Evolutionary conservation across 2,329 filamentous ascomycete genomes (phyloP).

Genomic region (Rhynchosporium secalis): DNA sequence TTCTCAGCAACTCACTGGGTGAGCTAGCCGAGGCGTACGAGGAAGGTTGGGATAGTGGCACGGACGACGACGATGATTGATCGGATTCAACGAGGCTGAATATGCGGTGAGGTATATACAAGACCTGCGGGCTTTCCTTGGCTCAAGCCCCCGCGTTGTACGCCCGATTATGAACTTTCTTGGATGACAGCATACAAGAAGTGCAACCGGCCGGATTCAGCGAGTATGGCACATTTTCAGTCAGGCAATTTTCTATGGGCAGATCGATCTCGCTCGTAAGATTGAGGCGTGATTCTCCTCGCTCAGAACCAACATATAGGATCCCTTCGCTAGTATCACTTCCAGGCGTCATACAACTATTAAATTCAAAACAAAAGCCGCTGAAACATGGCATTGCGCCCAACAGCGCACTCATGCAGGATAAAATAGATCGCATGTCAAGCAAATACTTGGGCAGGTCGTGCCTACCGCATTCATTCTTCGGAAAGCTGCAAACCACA

Average conservation of each 20-base stretch:
- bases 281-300: not conserved
- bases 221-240: slow-evolving; percentile 7
- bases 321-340: not conserved
- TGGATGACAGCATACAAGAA: slow-evolving; percentile 2
- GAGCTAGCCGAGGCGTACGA: slow-evolving; percentile 86
- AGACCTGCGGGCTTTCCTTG: slow-evolving; percentile 2
- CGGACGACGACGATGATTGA: slow-evolving; percentile 63
- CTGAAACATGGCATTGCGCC: not conserved
- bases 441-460: not conserved
- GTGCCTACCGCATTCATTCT: too few relatives aligned
- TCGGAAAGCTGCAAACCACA: not conserved
- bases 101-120: slow-evolving; percentile 1
- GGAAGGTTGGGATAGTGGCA: slow-evolving; percentile 81
- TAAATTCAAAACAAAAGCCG: not conserved
- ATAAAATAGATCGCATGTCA: not conserved
- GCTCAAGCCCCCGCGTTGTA: not conserved
- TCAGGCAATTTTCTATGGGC: slow-evolving; percentile 2
- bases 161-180: not conserved
- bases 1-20: slow-evolving; percentile 75
- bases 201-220: not conserved
- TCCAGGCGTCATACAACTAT: not conserved
- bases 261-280: not conserved
- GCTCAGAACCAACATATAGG: slow-evolving; percentile 2
- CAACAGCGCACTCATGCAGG: slow-evolving; percentile 6
- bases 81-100: slow-evolving; percentile 11